Conservation (phyloP, 108 stramenopile species). For the Fragilariopsis cylindrus region DNA sequence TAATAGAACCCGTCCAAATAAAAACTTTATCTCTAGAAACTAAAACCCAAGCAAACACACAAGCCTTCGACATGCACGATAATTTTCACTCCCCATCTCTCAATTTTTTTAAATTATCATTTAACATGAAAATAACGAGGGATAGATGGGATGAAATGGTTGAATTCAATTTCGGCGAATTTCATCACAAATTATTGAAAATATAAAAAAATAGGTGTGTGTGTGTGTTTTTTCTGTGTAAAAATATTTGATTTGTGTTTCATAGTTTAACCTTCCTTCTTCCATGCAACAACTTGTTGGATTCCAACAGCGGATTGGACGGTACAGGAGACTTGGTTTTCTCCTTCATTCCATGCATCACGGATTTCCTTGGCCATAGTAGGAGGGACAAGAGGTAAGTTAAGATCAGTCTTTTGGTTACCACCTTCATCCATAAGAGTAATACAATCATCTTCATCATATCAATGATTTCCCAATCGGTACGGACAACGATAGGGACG, state of each 20-base stretch:
- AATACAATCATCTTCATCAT: constrained; percentile 93
- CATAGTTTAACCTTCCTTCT: constrained; percentile 61
- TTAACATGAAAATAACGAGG: too few relatives aligned
- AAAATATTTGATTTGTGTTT: background rate
- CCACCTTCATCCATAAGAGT: constrained; percentile 98
- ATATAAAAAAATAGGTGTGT: too few relatives aligned
- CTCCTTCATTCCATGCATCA: constrained; percentile 91
- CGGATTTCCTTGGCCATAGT: constrained; percentile 92
- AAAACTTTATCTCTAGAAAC: too few relatives aligned
- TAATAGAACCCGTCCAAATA: too few relatives aligned
- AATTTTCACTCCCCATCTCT: background rate
- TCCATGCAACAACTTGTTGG: constrained; percentile 88
- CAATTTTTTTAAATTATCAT: background rate
- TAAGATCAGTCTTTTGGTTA: constrained; percentile 97
- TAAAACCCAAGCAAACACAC: too few relatives aligned
- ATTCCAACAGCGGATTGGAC: constrained; percentile 90
- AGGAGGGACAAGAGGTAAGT: constrained; percentile 91
- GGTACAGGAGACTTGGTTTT: constrained; percentile 80
- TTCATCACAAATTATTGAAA: too few relatives aligned
- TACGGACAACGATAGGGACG: constrained; percentile 93
- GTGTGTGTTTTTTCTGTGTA: background rate
- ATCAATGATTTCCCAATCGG: constrained; percentile 97
- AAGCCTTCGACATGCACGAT: background rate
- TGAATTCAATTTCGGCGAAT: background rate
- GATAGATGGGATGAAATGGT: background rate